A percentile compares a stretch with the other conserved stretches of the same genome.
phyloP scores from a whole-genome alignment of 2,329 filamentous ascomycete species.

The Zasmidium cellare region DNA sequence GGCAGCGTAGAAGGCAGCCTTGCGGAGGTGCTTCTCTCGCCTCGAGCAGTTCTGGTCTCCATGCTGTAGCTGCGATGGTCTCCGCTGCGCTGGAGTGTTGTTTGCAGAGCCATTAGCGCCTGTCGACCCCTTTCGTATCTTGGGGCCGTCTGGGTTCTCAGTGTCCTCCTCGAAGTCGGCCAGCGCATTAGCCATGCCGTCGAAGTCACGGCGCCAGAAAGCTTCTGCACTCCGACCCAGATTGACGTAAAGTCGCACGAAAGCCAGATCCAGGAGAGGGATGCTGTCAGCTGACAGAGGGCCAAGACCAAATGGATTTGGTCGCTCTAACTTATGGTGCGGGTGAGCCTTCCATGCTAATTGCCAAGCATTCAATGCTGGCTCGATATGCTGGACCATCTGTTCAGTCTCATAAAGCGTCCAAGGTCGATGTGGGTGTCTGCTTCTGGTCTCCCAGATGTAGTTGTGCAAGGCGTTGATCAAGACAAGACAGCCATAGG shows the following conservation, averaged over 20 bases:
- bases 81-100: conserved; percentile 10
- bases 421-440: conserved; percentile 86
- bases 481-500: conserved; percentile 85
- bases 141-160: conserved; percentile 6
- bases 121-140: conserved; percentile 4
- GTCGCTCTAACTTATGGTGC: conserved; percentile 77
- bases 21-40: conserved; percentile 83
- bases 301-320: conserved; percentile 78
- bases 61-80: conserved; percentile 20
- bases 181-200: conserved; percentile 85
- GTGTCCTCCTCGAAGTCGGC: conserved; percentile 68
- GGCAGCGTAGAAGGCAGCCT: conserved; percentile 92
- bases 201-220: conserved; percentile 92
- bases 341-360: conserved; percentile 86
- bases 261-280: conserved; percentile 85
- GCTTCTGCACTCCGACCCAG: conserved; percentile 89
- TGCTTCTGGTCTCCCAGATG: conserved; percentile 94
- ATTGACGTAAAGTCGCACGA: conserved; percentile 89
- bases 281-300: conserved; percentile 89
- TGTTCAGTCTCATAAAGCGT: conserved; percentile 89
- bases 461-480: conserved; percentile 97
- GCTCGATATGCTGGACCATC: conserved; percentile 94
- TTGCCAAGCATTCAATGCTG: conserved; percentile 91
- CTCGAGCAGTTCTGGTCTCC: conserved; percentile 54
- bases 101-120: conserved; percentile 1